Conservation (phyloP, 306 rosid genomes). For the Casuarina glauca region DNA sequence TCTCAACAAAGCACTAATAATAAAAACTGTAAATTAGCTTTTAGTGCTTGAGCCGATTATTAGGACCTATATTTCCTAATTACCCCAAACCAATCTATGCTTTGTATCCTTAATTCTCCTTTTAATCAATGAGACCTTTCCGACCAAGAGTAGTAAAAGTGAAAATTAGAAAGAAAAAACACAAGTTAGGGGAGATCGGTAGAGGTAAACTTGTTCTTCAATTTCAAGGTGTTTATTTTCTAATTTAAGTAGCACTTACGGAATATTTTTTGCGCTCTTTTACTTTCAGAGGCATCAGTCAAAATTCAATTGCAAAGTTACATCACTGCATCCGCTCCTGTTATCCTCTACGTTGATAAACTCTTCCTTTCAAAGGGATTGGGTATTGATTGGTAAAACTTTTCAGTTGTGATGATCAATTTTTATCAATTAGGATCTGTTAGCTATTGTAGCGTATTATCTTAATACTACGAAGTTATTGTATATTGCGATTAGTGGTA, state of each 20-base stretch:
- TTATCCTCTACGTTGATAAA: constrained; percentile 69
- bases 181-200: not conserved
- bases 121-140: not conserved
- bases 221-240: constrained; percentile 11
- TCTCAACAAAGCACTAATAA: not conserved
- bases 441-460: not conserved
- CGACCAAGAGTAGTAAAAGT: not conserved
- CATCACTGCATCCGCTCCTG: constrained; percentile 55
- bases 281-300: constrained; percentile 66
- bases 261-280: not conserved
- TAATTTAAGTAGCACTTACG: not conserved
- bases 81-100: not conserved
- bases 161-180: too few relatives aligned
- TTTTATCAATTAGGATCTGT: not conserved
- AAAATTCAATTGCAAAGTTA: constrained; percentile 70
- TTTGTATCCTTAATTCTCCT: not conserved
- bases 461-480: not conserved
- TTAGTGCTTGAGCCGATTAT: too few relatives aligned
- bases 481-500: not conserved
- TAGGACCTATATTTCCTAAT: not conserved
- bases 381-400: constrained; percentile 82
- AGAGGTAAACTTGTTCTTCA: constrained; percentile 1
- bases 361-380: constrained; percentile 71
- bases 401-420: constrained; percentile 14
- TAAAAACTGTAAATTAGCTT: not conserved